Conservation (phyloP, 495 filamentous ascomycete species). For the Aeminium ludgeri region DNA sequence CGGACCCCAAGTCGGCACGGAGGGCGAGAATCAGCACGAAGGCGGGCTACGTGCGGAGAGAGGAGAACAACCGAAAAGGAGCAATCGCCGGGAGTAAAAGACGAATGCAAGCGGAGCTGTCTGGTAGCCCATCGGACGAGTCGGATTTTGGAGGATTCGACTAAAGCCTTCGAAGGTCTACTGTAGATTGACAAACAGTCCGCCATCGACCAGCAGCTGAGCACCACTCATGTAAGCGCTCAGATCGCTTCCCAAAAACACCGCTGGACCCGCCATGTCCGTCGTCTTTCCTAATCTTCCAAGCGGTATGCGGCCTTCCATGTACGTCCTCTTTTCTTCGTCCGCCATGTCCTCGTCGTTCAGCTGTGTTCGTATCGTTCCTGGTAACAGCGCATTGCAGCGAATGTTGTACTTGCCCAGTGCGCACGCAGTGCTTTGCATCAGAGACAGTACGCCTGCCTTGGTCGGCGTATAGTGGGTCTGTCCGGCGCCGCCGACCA, state of each 20-base stretch:
- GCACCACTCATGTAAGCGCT: conserved; percentile 45
- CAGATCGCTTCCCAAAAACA: conserved; percentile 63
- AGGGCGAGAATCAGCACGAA: conserved; percentile 67
- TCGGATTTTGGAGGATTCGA: conserved; percentile 48
- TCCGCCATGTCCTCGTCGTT: conserved; percentile 66
- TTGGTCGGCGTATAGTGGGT: conserved; percentile 88
- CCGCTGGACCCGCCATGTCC: conserved; percentile 68
- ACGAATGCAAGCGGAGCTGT: conserved; percentile 30
- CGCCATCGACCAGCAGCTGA: conserved; percentile 75
- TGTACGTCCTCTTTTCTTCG: conserved; percentile 57
- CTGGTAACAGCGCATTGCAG: conserved; percentile 74
- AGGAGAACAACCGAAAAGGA: conserved; percentile 59
- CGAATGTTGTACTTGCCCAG: conserved; percentile 59
- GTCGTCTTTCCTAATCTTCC: conserved; percentile 43
- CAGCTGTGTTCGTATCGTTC: conserved; percentile 71
- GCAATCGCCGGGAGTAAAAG: conserved; percentile 56
- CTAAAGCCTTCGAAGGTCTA: conserved; percentile 16
- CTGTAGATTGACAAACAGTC: conserved; percentile 53
- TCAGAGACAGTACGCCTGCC: conserved; percentile 63
- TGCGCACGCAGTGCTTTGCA: conserved; percentile 71
- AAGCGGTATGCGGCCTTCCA: conserved; percentile 70
- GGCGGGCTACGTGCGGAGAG: conserved; percentile 68
- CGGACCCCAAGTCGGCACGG: conserved; percentile 28
- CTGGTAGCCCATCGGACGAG: conserved; percentile 20
- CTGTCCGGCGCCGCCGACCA: conserved; percentile 68